A percentile compares a stretch with the other conserved stretches of the same genome.
Evolutionary conservation across 352 stramenopile species (phyloP).

Genomic region (Phytophthora aleatoria): DNA sequence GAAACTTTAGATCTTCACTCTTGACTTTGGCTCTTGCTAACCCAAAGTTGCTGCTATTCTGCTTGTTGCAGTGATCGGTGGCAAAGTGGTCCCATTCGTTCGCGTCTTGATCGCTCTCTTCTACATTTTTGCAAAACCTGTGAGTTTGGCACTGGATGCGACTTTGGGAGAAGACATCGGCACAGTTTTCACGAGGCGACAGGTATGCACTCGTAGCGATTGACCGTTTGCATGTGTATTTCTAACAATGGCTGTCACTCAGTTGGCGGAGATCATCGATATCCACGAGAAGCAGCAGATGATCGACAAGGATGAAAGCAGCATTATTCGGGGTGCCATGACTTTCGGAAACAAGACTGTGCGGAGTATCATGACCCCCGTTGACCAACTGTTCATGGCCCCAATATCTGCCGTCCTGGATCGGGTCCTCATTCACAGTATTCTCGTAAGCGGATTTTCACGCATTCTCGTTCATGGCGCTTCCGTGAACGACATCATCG

Average conservation of each 20-base stretch:
- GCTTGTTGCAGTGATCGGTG: conserved; percentile 54
- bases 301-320: conserved; percentile 93
- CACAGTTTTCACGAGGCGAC: conserved; percentile 93
- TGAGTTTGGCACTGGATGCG: conserved; percentile 93
- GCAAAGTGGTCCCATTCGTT: conserved; percentile 90
- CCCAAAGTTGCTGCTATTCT: background rate
- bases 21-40: background rate
- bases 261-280: conserved; percentile 96
- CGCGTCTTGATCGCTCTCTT: conserved; percentile 93
- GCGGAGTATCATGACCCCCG: conserved; percentile 94
- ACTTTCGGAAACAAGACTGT: conserved; percentile 93
- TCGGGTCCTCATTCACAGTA: conserved; percentile 89
- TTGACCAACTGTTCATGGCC: conserved; percentile 96
- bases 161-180: conserved; percentile 94
- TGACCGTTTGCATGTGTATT: background rate
- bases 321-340: conserved; percentile 95
- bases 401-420: conserved; percentile 72
- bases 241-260: conserved; percentile 15
- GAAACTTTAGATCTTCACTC: conserved; percentile 21
- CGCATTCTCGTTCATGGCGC: conserved; percentile 93
- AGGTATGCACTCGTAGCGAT: conserved; percentile 34
- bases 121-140: conserved; percentile 94
- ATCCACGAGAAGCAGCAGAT: conserved; percentile 95
- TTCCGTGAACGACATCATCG: conserved; percentile 92
- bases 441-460: conserved; percentile 96